Conservation (phyloP, 2,329 filamentous ascomycete species). For the Capronia epimyces region DNA sequence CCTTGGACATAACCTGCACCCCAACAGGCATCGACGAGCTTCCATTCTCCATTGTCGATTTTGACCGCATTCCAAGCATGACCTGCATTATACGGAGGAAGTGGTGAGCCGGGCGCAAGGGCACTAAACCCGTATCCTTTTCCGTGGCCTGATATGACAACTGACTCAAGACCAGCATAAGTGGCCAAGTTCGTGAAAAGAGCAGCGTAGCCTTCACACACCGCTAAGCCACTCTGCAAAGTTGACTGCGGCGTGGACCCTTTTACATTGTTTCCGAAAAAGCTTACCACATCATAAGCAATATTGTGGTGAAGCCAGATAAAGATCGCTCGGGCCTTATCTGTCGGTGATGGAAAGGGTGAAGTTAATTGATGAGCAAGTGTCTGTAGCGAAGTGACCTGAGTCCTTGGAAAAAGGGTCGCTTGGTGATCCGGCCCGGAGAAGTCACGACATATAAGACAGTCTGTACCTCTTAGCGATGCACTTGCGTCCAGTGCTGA, state of each 20-base stretch:
- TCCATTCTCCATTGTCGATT: constrained; percentile 84
- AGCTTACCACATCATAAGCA: constrained; percentile 71
- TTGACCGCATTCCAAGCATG: constrained; percentile 94
- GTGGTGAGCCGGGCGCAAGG: constrained; percentile 56
- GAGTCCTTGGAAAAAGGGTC: constrained; percentile 65
- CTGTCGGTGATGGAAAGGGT: constrained; percentile 73
- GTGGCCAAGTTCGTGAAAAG: constrained; percentile 73
- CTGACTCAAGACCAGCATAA: constrained; percentile 70
- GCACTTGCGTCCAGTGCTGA: constrained; percentile 20
- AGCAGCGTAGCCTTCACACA: constrained; percentile 86
- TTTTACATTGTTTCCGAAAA: constrained; percentile 67
- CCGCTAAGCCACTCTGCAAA: constrained; percentile 70
- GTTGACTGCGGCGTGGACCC: constrained; percentile 65
- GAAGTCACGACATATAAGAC: constrained; percentile 82
- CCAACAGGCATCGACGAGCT: constrained; percentile 89
- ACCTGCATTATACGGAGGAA: constrained; percentile 59
- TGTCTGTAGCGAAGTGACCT: constrained; percentile 68
- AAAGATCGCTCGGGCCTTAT: constrained; percentile 90
- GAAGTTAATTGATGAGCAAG: constrained; percentile 72
- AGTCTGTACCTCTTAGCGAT: constrained; percentile 38
- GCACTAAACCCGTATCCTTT: constrained; percentile 74
- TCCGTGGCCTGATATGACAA: constrained; percentile 71
- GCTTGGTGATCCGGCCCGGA: constrained; percentile 73
- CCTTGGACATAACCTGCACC: constrained; percentile 68
- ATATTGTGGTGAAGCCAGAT: constrained; percentile 96